Base-by-base conservation (phyloP, 1,139 yeast genomes). In the Blastobotrys indianensis region DNA sequence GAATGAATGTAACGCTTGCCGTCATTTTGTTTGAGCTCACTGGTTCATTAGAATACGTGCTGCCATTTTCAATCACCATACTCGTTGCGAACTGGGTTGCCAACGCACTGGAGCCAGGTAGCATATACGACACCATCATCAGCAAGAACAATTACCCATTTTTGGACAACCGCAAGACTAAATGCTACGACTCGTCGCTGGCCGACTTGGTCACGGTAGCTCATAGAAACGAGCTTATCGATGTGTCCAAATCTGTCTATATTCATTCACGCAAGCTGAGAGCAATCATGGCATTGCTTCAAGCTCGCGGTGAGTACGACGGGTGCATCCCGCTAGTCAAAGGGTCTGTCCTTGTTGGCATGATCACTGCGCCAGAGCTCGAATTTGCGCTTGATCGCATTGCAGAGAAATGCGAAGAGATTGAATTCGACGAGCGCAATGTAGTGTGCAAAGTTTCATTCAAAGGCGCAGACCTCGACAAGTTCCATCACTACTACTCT, bases 1-100 rank as follows among this genome's bases (percentile, higher is more conserved):
- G 84, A 51, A 79, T 79, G 85, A 79, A 79, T 48, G 76, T 79
- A 37, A 77, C 84, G 1, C 61, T 79, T 39, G 82, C 80, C 1
- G 77, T 78, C 7, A 79, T 79, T 43, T 59, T 79, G 48, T 79
- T 79, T 59, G 85, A 79, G 56, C 63, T 79, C 42, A 79, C 85
- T 1, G 77, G 82, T 25, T 74, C 80, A 6, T 74, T 79, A 52
- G 76, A 79, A 30, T 78, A 78, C 57, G 83, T 79, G 7, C 60
- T 79, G 31, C 84, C 84, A 0, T 76, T 78, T 45, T 71, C 82
- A 2, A 70, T 78, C 10, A 70, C 82, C 1, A 76, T 79, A 39
- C 72, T 81, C 10, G 77, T 75, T 12, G 74, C 82, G 2, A 77
- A 77, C 56, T 76, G 82, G 80, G 70, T 76, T 23, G 82, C 82